Percentiles rank a stretch among this genome's conserved stretches.
These are phyloP conservation scores for Umbilicaria muhlenbergii DNA, from an alignment of 495 filamentous ascomycete genomes.

Conservation along the genomic window DNA sequence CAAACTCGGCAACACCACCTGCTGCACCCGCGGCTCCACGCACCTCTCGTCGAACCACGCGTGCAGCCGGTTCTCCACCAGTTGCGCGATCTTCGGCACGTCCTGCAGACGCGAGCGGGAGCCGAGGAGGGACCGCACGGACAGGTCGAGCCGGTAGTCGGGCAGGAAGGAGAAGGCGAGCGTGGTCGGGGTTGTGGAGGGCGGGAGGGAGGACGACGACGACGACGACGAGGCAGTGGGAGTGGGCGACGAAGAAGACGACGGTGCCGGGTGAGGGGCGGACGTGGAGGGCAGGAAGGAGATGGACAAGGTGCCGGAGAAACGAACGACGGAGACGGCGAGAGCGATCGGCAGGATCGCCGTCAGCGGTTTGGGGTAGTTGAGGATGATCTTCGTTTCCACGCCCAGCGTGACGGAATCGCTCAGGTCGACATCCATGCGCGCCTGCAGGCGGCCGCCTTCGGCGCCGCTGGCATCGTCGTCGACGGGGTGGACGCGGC, in stretches of 20 bases:
- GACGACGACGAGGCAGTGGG: conserved; percentile 5
- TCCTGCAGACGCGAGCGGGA: conserved; percentile 82
- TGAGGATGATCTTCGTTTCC: conserved; percentile 84
- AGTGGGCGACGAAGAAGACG: conserved; percentile 4
- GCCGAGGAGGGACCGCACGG: conserved; percentile 80
- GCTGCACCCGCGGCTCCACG: conserved; percentile 90
- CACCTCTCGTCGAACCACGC: conserved; percentile 95
- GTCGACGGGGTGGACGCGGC: conserved; percentile 75
- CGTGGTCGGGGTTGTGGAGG: conserved; percentile 45
- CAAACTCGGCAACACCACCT: conserved; percentile 80
- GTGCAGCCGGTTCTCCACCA: conserved; percentile 81
- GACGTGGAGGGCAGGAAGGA: conserved; percentile 61
- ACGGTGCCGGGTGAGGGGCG: conserved; percentile 21
- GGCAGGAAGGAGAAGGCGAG: conserved; percentile 90
- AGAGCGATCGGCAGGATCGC: conserved; percentile 89
- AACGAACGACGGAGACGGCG: conserved; percentile 79
- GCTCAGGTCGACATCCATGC: conserved; percentile 92
- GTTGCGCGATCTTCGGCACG: conserved; percentile 91
- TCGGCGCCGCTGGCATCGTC: conserved; percentile 40
- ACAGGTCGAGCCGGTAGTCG: conserved; percentile 88
- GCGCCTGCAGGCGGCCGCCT: conserved; percentile 64
- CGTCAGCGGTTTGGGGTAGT: conserved; percentile 77
- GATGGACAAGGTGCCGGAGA: conserved; percentile 85
- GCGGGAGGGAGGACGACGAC: conserved; percentile 21
- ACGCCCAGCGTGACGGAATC: conserved; percentile 80